These are phyloP conservation scores for Monilinia fructigena DNA, from an alignment of 2,329 filamentous ascomycete species.

Conservation along the genomic window DNA sequence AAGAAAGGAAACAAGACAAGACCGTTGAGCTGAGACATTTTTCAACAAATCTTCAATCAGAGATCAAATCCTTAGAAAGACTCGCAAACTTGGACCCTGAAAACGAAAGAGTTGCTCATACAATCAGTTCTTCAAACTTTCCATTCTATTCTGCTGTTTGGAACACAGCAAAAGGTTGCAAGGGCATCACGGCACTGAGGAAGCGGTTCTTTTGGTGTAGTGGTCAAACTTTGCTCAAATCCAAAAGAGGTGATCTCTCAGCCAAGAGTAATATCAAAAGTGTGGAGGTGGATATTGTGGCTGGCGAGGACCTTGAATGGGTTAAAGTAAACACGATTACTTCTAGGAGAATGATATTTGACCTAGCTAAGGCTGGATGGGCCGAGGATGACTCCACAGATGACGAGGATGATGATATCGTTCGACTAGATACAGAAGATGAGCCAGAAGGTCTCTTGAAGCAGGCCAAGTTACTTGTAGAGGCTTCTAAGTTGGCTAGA, in stretches of 20 bases:
- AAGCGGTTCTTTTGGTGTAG: constrained; percentile 53
- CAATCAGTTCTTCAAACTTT: constrained; percentile 63
- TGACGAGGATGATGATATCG: constrained; percentile 46
- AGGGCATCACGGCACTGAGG: constrained; percentile 55
- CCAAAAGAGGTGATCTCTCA: constrained; percentile 16
- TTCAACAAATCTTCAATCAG: constrained; percentile 47
- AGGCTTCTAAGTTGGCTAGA: constrained; percentile 55
- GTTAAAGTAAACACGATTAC: constrained; percentile 67
- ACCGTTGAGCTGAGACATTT: constrained; percentile 51
- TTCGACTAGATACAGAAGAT: constrained; percentile 29
- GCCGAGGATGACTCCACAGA: constrained; percentile 47
- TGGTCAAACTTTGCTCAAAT: constrained; percentile 23
- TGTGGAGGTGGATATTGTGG: constrained; percentile 58
- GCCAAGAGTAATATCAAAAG: constrained; percentile 20
- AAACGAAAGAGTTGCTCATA: constrained; percentile 47
- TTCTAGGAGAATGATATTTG: constrained; percentile 62
- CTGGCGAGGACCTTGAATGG: constrained; percentile 63
- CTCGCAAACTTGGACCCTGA: constrained; percentile 32
- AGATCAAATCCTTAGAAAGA: constrained; percentile 49
- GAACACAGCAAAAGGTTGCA: constrained; percentile 57
- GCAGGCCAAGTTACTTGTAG: constrained; percentile 56
- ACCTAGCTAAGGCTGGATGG: constrained; percentile 68
- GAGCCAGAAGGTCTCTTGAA: constrained; percentile 56
- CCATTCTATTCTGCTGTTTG: constrained; percentile 64
- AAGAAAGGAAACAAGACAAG: constrained; percentile 46